These are phyloP conservation scores for Trichoderma atroviride DNA, from an alignment of 2,329 filamentous ascomycete species.

Conservation along the genomic window DNA sequence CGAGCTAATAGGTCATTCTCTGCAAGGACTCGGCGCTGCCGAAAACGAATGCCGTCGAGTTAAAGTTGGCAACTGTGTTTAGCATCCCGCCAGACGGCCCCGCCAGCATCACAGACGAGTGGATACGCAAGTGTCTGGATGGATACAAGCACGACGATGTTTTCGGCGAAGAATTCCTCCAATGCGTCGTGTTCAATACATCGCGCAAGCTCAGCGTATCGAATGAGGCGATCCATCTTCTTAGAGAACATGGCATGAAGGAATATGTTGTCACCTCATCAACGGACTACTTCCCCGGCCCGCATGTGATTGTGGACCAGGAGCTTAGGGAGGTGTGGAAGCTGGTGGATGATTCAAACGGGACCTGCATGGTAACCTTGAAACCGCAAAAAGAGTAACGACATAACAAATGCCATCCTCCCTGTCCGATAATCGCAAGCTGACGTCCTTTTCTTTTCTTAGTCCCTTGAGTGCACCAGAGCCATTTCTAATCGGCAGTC, in stretches of 20 bases:
- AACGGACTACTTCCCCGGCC: background rate
- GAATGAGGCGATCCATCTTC: background rate
- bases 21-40: background rate
- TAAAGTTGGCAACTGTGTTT: background rate
- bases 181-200: no score
- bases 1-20: background rate
- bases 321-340: slow-evolving; percentile 6
- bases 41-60: background rate
- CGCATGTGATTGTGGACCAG: background rate
- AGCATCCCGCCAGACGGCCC: background rate
- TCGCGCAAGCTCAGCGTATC: no score
- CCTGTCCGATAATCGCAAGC: no score
- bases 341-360: background rate
- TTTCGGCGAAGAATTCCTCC: no score
- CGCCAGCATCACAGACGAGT: background rate
- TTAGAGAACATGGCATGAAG: background rate
- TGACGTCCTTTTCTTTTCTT: background rate
- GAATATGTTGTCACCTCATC: background rate
- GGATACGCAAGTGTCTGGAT: no score
- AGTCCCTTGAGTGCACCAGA: background rate
- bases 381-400: background rate
- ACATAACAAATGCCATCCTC: no score
- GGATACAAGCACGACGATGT: no score
- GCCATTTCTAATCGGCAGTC: background rate
- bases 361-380: background rate